phyloP scores from a whole-genome alignment of 179 eudicot species.

The Patellifolia procumbens region DNA sequence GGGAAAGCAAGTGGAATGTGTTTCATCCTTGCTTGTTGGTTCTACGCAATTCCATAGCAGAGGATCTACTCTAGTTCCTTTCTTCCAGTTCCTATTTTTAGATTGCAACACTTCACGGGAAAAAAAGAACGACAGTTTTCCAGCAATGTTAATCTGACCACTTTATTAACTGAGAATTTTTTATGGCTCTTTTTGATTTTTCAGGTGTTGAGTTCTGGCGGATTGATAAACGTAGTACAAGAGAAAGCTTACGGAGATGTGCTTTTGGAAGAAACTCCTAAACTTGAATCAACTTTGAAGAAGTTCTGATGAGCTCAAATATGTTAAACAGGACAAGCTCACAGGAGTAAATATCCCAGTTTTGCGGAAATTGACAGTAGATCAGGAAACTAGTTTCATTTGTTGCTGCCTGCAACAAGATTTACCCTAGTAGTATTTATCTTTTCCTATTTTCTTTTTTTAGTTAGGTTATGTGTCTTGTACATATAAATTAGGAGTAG shows the following conservation, averaged over 20 bases:
- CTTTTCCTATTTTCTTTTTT: neutral
- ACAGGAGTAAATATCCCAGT: neutral
- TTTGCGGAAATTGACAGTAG: constrained; percentile 10
- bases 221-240: constrained; percentile 62
- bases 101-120: too few species aligned
- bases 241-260: constrained; percentile 58
- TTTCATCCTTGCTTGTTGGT: neutral
- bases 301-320: neutral
- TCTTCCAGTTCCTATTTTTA: too few species aligned
- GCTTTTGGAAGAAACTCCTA: constrained; percentile 47
- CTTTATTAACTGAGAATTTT: too few species aligned
- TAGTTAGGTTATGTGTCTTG: neutral
- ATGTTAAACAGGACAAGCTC: neutral
- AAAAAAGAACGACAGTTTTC: too few species aligned
- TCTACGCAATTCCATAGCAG: neutral
- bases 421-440: neutral
- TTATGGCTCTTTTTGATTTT: neutral
- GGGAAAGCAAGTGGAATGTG: neutral
- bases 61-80: too few species aligned
- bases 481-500: constrained; percentile 10
- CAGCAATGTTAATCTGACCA: too few species aligned
- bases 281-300: constrained; percentile 36
- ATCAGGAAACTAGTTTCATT: neutral
- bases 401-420: constrained; percentile 32
- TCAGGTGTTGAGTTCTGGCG: constrained; percentile 66